These are phyloP conservation scores for Pseudognaphalium luteoalbum DNA, from an alignment of 129 eudicot species.

Conservation along the genomic window DNA sequence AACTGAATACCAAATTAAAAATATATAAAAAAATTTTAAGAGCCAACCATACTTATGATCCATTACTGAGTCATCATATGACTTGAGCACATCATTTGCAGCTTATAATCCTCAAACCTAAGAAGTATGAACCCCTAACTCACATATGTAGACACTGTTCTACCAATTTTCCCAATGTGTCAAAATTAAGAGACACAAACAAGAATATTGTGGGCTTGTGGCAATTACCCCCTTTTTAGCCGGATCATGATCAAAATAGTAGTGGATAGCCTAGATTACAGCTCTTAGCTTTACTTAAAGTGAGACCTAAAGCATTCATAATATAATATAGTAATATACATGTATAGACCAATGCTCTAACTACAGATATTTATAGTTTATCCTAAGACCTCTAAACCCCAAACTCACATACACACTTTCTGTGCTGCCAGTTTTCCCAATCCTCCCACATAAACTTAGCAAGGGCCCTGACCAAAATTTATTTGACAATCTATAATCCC, in stretches of 20 bases:
- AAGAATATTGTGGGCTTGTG: neutral
- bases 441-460: neutral
- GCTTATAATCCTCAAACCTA: neutral
- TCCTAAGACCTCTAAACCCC: neutral
- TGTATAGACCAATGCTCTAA: neutral
- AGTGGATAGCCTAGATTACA: neutral
- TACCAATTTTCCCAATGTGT: neutral
- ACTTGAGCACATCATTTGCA: neutral
- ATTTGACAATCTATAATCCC: neutral
- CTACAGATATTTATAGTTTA: neutral
- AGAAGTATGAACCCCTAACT: neutral
- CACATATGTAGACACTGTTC: neutral
- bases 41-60: neutral
- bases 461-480: neutral
- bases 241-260: neutral
- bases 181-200: neutral
- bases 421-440: neutral
- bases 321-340: no score
- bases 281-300: neutral
- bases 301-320: neutral
- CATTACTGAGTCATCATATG: neutral
- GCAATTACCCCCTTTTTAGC: neutral
- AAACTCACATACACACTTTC: neutral
- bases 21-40: no score
- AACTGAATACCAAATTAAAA: neutral